Base-by-base conservation (phyloP, 2,329 filamentous ascomycete species). In the Aspergillus sp. region DNA sequence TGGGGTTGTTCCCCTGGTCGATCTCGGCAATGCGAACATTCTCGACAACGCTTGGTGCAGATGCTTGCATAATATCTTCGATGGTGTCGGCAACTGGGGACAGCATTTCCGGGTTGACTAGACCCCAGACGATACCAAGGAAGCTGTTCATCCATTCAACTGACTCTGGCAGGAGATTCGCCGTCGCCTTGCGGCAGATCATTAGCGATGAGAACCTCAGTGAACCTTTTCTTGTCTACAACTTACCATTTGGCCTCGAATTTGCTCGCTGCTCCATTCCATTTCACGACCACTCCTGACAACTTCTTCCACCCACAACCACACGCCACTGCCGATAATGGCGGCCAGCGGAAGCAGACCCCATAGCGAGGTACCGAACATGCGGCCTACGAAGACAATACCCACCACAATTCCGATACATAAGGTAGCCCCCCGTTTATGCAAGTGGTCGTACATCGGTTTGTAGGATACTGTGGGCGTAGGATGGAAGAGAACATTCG, bases 91-190 rank as follows among this genome's bases (percentile, higher is more conserved):
- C 93, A 9, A 97, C 85, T 6, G 86, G 86, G n/a, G 86, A 81
- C 74, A 99, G 95, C 90, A 98, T 96, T 49, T 98, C 94, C 0
- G 95, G 94, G 70, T 98, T 96, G 64, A 97, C 88, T 4, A 98
- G 80, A 0, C 91, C 90, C 95, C 95, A 99, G 49, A 95, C 83
- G 47, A 96, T 85, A 1, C 85, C 86, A 4, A 98, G 77, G 54
- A 95, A 85, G 0, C 91, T 93, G 74, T 99, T 99, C 85, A 99
- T 89, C 95, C 95, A 98, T 73, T 93, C 90, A 6, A 96, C 93
- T 0, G 91, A 96, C 77, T 97, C 94, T 0, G 94, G 94, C 6
- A 98, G 89, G 29, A 98, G 80, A 69, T 97, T 97, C 31, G 89
- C 87, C 2, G 90, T 92, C 1, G 94, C 92, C 74, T 87, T 50